These are phyloP conservation scores for Sungouiella blattae DNA, from an alignment of 805 yeast genomes.

Conservation along the genomic window DNA sequence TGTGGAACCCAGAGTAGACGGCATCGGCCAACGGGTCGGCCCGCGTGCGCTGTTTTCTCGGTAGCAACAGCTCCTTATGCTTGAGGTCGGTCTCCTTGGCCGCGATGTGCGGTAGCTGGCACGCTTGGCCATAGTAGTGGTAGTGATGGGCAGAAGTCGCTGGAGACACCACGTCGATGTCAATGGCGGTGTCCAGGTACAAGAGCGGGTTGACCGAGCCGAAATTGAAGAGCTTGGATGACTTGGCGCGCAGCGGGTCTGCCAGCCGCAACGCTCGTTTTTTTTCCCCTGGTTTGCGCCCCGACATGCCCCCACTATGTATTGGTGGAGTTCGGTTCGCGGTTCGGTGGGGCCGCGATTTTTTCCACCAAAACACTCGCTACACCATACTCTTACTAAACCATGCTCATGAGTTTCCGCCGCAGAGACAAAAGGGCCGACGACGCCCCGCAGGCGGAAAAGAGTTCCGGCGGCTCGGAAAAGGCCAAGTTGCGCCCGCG, in stretches of 20 bases:
- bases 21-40: constrained; percentile 46
- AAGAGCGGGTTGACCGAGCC: constrained; percentile 28
- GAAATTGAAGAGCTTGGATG: constrained; percentile 29
- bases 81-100: neutral
- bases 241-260: constrained; percentile 8
- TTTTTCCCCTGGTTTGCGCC: constrained; percentile 7
- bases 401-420: constrained; percentile 2
- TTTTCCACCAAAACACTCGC: neutral
- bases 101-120: neutral
- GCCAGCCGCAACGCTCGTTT: constrained; percentile 30
- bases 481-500: neutral
- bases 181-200: constrained; percentile 19
- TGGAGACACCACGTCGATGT: constrained; percentile 7
- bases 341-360: too few relatives aligned
- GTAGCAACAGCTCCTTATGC: constrained; percentile 6
- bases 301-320: too few relatives aligned
- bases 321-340: too few relatives aligned
- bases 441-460: neutral
- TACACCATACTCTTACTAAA: too few relatives aligned
- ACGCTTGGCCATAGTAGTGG: constrained; percentile 11
- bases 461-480: too few relatives aligned
- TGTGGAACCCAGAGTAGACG: constrained; percentile 46
- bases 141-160: constrained; percentile 10
- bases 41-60: constrained; percentile 18
- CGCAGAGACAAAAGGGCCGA: constrained; percentile 1